Conservation (phyloP, 2,329 filamentous ascomycete genomes). For the Tolypocladium amazonense region DNA sequence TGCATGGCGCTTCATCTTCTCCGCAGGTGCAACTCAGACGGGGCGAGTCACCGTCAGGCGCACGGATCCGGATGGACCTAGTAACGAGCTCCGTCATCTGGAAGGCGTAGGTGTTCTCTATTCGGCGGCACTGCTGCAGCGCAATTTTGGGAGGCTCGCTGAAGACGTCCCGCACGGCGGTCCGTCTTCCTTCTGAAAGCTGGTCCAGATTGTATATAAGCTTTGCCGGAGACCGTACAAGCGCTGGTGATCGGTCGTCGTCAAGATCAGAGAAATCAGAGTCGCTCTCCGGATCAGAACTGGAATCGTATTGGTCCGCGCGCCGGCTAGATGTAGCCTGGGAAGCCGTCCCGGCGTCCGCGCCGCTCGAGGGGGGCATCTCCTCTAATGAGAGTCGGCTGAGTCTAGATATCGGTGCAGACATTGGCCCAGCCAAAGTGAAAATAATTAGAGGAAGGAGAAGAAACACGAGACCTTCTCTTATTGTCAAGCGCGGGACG, state of each 20-base stretch:
- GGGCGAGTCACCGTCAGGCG: conserved; percentile 25
- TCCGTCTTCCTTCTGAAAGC: conserved; percentile 24
- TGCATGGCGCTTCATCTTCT: conserved; percentile 27
- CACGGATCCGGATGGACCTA: conserved; percentile 38
- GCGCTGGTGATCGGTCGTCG: conserved; percentile 17
- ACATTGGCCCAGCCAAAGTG: conserved; percentile 9
- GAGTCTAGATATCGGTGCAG: conserved; percentile 13
- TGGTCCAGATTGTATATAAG: conserved; percentile 30
- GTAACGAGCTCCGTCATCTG: conserved; percentile 44
- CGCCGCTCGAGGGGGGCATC: conserved; percentile 15
- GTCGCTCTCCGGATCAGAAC: conserved; percentile 15
- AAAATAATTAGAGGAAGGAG: neutral
- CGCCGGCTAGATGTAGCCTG: conserved; percentile 1
- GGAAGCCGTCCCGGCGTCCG: conserved; percentile 6
- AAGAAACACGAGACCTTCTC: neutral
- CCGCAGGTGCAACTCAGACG: conserved; percentile 36
- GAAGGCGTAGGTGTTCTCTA: conserved; percentile 41
- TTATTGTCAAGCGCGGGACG: neutral
- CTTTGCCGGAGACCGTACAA: conserved; percentile 26
- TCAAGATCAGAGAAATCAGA: conserved; percentile 21
- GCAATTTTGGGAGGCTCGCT: conserved; percentile 36
- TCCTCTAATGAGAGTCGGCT: conserved; percentile 18
- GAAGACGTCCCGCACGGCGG: conserved; percentile 32
- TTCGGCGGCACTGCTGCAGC: conserved; percentile 37
- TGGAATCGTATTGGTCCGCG: conserved; percentile 12